Evolutionary conservation across 495 filamentous ascomycete species (phyloP), one percentile per base, ranked within the genome.

Genomic region (Parmelia sp.): DNA sequence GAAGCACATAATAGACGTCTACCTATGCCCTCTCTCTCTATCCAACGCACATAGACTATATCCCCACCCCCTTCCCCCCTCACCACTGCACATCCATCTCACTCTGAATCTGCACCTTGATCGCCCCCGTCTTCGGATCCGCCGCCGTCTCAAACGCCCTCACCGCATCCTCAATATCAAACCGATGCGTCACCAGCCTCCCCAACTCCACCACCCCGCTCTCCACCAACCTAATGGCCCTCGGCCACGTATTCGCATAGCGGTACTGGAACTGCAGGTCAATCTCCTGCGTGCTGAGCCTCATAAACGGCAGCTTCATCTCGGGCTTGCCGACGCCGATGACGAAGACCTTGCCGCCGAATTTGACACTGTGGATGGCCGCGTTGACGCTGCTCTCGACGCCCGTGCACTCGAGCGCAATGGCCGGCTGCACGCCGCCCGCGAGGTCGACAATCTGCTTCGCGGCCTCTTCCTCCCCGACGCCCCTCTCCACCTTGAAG

Each of bases 311-410:
- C 74, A 94, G 88, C 19, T 75, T 82, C 74, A 95, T 90, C 67
- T 90, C 85, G 14, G 81, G 69, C 72, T 86, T 85, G 64, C 91
- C 92, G 82, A 95, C 86, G 11, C 91, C 92, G 62, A 83, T 90
- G 77, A 96, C 92, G 2, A 96, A 88, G 72, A 90, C 94, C 0
- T 85, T 86, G 9, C 92, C 92, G 17, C 91, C 91, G 51, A 79
- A 74, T 53, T 86, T 76, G 4, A 93, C 78, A 21, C 80, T 79
- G 76, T 94, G 83, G 61, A 96, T 80, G 0, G 82, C 85, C 1
- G 85, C 82, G 73, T 93, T 86, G 70, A 96, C 88, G 61, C 83
- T 88, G 1, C 82, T 79, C 71, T 91, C 89, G 1, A 89, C 92
- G 27, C 92, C 92, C 7, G 83, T 86, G 21, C 91, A 90, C 75